phyloP scores from a whole-genome alignment of 75 land plant species.

The Pinus albicaulis region DNA sequence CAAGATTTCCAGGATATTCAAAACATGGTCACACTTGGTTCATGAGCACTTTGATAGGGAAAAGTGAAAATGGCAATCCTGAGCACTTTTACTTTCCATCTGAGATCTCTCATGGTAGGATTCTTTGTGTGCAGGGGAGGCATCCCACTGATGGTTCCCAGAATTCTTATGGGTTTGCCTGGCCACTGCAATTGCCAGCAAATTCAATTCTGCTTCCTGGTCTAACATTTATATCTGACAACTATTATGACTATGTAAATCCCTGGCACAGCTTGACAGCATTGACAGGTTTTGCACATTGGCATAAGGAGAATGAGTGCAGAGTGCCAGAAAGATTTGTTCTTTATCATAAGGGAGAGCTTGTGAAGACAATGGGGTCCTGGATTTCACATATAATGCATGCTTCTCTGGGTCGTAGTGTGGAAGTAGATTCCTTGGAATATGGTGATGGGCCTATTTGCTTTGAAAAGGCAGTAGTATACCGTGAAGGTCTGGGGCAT shows the following conservation, averaged over 20 bases:
- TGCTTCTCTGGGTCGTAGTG: conserved; percentile 14
- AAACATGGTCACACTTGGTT: conserved; percentile 71
- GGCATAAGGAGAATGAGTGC: conserved; percentile 47
- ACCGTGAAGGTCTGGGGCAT: too few species aligned
- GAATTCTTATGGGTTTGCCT: conserved; percentile 72
- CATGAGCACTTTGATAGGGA: conserved; percentile 47
- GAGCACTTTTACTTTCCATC: conserved; percentile 50
- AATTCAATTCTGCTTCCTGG: conserved; percentile 45
- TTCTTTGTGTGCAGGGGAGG: conserved; percentile 68
- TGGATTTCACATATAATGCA: conserved; percentile 39
- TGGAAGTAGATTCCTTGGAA: conserved; percentile 17
- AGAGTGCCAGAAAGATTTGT: conserved; percentile 19
- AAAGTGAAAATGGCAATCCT: conserved; percentile 22
- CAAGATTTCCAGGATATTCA: conserved; percentile 27
- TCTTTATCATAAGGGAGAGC: conserved; percentile 30
- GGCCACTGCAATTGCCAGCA: conserved; percentile 32
- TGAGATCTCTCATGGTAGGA: conserved; percentile 28
- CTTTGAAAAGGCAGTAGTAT: conserved; percentile 70
- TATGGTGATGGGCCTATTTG: conserved; percentile 36
- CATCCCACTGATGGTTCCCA: conserved; percentile 48
- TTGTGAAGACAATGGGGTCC: conserved; percentile 20
- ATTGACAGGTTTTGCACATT: conserved; percentile 48
- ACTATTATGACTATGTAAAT: conserved; percentile 30
- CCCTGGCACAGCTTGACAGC: conserved; percentile 75
- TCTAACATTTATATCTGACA: conserved; percentile 63